These are phyloP conservation scores for Schizothecium vesticola DNA, from an alignment of 495 filamentous ascomycete genomes.

Conservation along the genomic window DNA sequence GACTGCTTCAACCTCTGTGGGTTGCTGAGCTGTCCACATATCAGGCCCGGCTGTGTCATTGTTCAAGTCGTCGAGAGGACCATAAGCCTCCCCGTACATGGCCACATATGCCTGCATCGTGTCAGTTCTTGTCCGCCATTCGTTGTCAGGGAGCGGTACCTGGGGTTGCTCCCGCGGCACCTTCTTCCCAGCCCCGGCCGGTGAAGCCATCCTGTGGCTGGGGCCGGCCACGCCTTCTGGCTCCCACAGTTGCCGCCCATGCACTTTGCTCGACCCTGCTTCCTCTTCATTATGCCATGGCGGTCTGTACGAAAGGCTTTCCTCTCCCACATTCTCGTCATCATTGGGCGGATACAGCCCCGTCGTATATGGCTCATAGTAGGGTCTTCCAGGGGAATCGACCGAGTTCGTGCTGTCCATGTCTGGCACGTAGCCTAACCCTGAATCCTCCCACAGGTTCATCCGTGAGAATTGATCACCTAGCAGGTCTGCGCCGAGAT, in stretches of 20 bases:
- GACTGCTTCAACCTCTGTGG: not conserved
- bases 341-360: not conserved
- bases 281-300: not conserved
- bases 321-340: not conserved
- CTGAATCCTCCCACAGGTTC: slow-evolving; percentile 7
- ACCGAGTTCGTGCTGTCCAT: not conserved
- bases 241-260: not conserved
- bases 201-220: not conserved
- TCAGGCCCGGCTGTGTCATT: slow-evolving; percentile 16
- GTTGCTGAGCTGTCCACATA: slow-evolving; percentile 10
- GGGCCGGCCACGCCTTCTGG: not conserved
- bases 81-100: not conserved
- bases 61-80: not conserved
- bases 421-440: slow-evolving; percentile 5
- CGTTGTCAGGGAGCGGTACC: not conserved
- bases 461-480: slow-evolving; percentile 7
- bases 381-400: slow-evolving; percentile 17
- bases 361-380: slow-evolving; percentile 24
- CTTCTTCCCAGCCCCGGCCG: not conserved
- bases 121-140: not conserved
- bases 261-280: not conserved
- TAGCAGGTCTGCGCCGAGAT: not conserved
- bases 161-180: not conserved
- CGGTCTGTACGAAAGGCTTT: not conserved
- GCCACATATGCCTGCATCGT: not conserved